A percentile compares a stretch with the other conserved stretches of the same genome.
phyloP scores from a whole-genome alignment of 2,329 filamentous ascomycete genomes.

The Beauveria scarabaeidicola region DNA sequence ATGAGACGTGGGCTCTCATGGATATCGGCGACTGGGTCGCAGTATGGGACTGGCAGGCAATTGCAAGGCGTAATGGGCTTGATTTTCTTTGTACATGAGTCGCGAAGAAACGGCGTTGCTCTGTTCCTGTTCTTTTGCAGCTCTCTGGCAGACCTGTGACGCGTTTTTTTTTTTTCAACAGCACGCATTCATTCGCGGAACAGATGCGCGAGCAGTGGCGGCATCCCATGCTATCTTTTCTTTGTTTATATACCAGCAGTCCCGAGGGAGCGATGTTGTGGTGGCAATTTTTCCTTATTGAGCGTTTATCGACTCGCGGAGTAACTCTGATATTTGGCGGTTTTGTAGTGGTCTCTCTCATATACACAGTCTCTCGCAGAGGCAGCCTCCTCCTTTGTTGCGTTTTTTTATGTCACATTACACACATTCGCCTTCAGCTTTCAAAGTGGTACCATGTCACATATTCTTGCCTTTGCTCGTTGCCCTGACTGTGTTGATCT shows the following conservation, averaged over 20 bases:
- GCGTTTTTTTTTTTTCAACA: background rate
- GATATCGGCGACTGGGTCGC: slow-evolving; percentile 46
- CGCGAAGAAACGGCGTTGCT: background rate
- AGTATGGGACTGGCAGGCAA: slow-evolving; percentile 57
- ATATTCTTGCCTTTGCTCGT: background rate
- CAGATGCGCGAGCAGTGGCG: background rate
- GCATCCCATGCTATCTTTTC: background rate
- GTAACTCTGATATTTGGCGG: background rate
- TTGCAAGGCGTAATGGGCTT: slow-evolving; percentile 43
- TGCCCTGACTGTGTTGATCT: background rate
- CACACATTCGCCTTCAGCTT: background rate
- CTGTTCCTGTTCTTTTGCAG: background rate
- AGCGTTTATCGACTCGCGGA: background rate
- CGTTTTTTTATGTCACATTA: background rate
- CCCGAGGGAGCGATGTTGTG: background rate
- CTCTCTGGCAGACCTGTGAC: background rate
- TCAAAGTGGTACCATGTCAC: background rate
- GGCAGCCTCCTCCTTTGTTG: background rate
- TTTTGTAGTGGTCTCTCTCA: background rate
- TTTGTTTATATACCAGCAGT: background rate
- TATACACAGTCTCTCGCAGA: background rate
- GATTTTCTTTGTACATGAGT: slow-evolving; percentile 45
- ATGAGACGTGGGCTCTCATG: slow-evolving; percentile 53
- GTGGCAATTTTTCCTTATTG: background rate
- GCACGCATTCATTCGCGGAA: background rate